phyloP scores from a whole-genome alignment of 2,329 filamentous ascomycete species.

The Neofusicoccum sp. region DNA sequence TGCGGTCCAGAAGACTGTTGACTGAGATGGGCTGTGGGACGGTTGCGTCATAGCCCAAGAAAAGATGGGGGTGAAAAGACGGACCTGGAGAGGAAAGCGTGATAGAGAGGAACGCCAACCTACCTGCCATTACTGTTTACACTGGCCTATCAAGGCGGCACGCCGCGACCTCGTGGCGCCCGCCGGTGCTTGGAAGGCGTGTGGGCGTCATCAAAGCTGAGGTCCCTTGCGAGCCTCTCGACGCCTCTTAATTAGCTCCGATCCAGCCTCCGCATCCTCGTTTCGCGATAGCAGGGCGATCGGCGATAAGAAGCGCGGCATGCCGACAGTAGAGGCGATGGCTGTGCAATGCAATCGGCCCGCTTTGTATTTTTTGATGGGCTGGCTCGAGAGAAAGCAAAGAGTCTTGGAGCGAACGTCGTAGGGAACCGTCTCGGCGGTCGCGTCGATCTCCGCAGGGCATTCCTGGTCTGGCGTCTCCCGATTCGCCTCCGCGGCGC shows the following conservation, averaged over 20 bases:
- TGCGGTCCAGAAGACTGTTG: not conserved
- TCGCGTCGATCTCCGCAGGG: not conserved
- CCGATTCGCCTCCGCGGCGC: too few species aligned
- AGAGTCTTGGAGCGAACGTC: not conserved
- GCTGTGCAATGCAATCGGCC: not conserved
- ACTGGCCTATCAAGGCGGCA: not conserved
- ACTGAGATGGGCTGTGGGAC: not conserved
- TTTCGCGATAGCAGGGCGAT: not conserved
- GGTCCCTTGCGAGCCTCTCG: not conserved
- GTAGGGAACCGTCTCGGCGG: not conserved
- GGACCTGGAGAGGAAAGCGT: not conserved
- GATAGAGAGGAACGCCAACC: not conserved
- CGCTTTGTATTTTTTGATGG: not conserved
- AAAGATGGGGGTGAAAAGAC: not conserved
- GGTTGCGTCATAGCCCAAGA: not conserved
- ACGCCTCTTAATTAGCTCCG: not conserved
- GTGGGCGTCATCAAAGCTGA: not conserved
- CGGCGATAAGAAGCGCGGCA: not conserved
- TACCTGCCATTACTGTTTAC: not conserved
- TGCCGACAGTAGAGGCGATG: not conserved
- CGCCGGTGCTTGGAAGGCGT: not conserved
- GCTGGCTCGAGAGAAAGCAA: not conserved
- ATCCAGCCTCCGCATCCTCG: not conserved
- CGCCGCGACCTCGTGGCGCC: not conserved
- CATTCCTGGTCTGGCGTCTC: constrained; percentile 8